Evolutionary conservation across 495 filamentous ascomycete genomes (phyloP).

Genomic region (Penicillium salamii): DNA sequence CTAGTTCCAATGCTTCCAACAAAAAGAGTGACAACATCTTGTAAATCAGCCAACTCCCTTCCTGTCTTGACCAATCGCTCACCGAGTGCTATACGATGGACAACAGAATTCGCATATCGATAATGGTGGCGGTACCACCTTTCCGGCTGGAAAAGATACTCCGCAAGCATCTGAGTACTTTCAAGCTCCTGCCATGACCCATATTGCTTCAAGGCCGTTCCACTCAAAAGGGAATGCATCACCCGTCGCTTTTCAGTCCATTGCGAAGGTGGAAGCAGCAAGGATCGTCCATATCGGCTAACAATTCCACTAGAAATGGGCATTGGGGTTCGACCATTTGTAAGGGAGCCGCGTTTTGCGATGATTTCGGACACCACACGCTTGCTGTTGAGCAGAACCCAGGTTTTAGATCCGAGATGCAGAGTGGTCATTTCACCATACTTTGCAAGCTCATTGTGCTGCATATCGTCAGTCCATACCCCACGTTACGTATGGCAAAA

Average conservation of each 20-base stretch:
- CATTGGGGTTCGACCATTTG: conserved; percentile 31
- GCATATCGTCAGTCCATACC: neutral
- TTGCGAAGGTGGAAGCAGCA: conserved; percentile 23
- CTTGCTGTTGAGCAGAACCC: conserved; percentile 34
- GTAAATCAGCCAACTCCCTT: conserved; percentile 25
- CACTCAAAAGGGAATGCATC: conserved; percentile 43
- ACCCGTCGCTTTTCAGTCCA: conserved; percentile 36
- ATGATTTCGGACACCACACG: conserved; percentile 34
- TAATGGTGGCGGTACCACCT: conserved; percentile 39
- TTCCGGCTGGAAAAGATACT: conserved; percentile 32
- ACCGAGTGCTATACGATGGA: conserved; percentile 35
- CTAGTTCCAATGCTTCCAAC: conserved; percentile 25
- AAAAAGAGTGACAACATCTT: conserved; percentile 26
- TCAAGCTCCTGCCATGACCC: conserved; percentile 38
- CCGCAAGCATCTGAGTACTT: conserved; percentile 33
- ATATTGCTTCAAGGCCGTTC: conserved; percentile 30
- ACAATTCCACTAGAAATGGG: conserved; percentile 36
- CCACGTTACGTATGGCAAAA: neutral
- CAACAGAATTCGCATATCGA: conserved; percentile 41
- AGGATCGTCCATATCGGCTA: conserved; percentile 24
- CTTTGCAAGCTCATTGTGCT: neutral
- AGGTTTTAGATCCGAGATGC: conserved; percentile 32
- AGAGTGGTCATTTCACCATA: conserved; percentile 39
- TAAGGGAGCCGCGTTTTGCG: conserved; percentile 28
- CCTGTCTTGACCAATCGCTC: conserved; percentile 17